Conservation (phyloP, 768 basidiomycete species). For the Mycena belliarum region DNA sequence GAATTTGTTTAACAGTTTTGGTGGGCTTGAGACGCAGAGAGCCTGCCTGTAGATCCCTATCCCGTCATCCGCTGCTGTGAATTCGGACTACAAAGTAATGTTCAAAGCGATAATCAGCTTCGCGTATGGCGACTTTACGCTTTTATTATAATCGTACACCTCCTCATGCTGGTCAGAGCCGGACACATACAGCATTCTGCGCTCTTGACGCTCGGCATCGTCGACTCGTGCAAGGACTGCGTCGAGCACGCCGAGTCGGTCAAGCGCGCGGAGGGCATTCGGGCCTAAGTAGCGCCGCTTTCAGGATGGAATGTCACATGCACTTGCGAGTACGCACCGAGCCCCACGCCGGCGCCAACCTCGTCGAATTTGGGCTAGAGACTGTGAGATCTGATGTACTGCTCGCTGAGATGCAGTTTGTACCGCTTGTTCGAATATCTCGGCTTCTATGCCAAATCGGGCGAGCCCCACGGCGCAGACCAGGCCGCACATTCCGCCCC, state of each 20-base stretch:
- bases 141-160: constrained; percentile 37
- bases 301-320: too few species aligned
- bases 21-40: background rate
- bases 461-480: constrained; percentile 47
- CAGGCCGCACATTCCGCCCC: constrained; percentile 57
- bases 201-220: constrained; percentile 31
- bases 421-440: constrained; percentile 56
- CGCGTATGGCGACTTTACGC: constrained; percentile 29
- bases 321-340: constrained; percentile 39
- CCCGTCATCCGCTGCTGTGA: constrained; percentile 35
- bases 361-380: constrained; percentile 49
- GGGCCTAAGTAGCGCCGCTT: too few species aligned
- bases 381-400: background rate
- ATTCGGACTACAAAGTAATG: constrained; percentile 31
- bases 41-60: constrained; percentile 47
- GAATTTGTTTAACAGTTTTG: background rate
- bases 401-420: constrained; percentile 2
- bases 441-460: constrained; percentile 43
- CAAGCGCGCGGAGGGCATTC: constrained; percentile 29
- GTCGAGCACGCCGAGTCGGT: constrained; percentile 40
- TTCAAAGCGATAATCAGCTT: background rate
- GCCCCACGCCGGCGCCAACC: constrained; percentile 54
- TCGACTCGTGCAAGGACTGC: constrained; percentile 40
- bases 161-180: constrained; percentile 42
- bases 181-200: constrained; percentile 43